phyloP scores from a whole-genome alignment of 768 basidiomycete species.

The Russula griseocarnosa region DNA sequence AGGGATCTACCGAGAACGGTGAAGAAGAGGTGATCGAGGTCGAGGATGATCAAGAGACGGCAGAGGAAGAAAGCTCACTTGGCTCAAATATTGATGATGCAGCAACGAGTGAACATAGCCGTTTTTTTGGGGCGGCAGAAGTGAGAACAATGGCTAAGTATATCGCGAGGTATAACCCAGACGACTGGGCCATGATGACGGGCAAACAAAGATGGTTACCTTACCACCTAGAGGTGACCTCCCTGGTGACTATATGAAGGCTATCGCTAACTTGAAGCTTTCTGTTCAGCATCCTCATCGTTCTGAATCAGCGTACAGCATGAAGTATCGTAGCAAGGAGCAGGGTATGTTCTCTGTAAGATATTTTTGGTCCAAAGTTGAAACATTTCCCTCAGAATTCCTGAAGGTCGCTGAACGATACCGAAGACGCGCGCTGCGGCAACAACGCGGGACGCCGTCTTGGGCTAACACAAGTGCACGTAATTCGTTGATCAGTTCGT shows the following conservation, averaged over 20 bases:
- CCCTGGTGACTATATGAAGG: not conserved
- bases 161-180: conserved; percentile 40
- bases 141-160: conserved; percentile 56
- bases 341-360: conserved; percentile 10
- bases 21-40: conserved; percentile 36
- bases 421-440: conserved; percentile 20
- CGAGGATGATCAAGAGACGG: conserved; percentile 35
- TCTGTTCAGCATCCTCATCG: conserved; percentile 18
- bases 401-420: conserved; percentile 32
- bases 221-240: conserved; percentile 48
- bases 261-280: not conserved
- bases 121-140: conserved; percentile 57
- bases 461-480: conserved; percentile 27
- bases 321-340: conserved; percentile 21
- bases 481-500: conserved; percentile 9
- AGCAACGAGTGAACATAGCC: conserved; percentile 52
- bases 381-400: conserved; percentile 14
- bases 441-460: conserved; percentile 31
- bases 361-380: not conserved
- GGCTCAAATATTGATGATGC: conserved; percentile 33
- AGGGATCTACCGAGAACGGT: not conserved
- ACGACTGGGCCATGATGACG: conserved; percentile 43
- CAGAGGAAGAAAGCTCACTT: conserved; percentile 30
- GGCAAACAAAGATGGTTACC: conserved; percentile 51
- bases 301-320: conserved; percentile 3